Percentiles rank a stretch among this genome's conserved stretches.
These are phyloP conservation scores for Yarrowia sp. DNA, from an alignment of 805 yeast genomes.

Conservation along the genomic window DNA sequence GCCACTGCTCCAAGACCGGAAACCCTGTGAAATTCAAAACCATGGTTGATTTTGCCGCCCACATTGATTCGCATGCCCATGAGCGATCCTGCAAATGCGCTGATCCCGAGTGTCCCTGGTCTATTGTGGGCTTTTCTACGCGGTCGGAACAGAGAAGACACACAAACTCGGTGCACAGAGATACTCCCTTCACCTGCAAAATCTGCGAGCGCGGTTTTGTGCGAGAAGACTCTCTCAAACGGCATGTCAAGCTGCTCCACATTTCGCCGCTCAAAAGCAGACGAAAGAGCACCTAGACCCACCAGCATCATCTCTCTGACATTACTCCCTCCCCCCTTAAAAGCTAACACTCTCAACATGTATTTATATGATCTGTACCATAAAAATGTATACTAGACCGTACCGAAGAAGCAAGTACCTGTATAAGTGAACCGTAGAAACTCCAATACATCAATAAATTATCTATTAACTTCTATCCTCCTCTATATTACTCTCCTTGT, in stretches of 20 bases:
- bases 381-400: no score
- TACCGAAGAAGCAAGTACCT: no score
- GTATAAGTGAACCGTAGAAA: no score
- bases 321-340: background rate
- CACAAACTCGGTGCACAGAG: slow-evolving; percentile 20
- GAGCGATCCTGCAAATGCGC: slow-evolving; percentile 29
- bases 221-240: slow-evolving; percentile 24
- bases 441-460: slow-evolving; percentile 3
- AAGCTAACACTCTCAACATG: slow-evolving; percentile 16
- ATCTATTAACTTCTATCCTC: background rate
- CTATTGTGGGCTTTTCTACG: slow-evolving; percentile 29
- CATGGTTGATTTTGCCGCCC: slow-evolving; percentile 24
- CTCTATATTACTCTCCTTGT: background rate
- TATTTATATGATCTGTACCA: slow-evolving; percentile 1
- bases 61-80: slow-evolving; percentile 16
- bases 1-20: slow-evolving; percentile 18
- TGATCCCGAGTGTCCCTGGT: slow-evolving; percentile 13
- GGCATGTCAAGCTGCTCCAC: slow-evolving; percentile 17
- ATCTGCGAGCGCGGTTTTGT: slow-evolving; percentile 13
- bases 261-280: background rate
- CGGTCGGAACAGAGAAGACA: slow-evolving; percentile 19
- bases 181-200: background rate
- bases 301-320: background rate
- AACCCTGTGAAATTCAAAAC: slow-evolving; percentile 13
- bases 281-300: background rate